Conservation (phyloP, 73 alveolate genomes). For the Paramecium primaurelia region DNA sequence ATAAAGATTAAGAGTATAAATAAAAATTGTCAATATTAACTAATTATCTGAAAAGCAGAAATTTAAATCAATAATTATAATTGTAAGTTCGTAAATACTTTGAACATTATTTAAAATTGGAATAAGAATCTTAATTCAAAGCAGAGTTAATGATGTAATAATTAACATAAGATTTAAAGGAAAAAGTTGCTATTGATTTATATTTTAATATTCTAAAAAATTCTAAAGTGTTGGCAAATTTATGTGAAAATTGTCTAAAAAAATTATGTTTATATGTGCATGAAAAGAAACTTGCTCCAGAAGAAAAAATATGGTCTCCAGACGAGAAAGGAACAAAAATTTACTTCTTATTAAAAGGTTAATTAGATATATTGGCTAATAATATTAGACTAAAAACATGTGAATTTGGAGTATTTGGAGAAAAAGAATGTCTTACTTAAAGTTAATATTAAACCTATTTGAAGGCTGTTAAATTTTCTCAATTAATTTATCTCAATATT, state of each 20-base stretch:
- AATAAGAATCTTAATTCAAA: not conserved
- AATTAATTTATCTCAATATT: not conserved
- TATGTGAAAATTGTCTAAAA: not conserved
- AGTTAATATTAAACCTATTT: not conserved
- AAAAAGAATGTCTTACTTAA: conserved; percentile 15
- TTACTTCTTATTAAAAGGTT: not conserved
- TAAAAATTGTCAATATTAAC: not conserved
- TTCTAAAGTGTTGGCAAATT: not conserved
- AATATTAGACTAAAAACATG: not conserved
- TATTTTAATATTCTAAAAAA: not conserved
- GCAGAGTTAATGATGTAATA: conserved; percentile 16
- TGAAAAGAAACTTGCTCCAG: conserved; percentile 20
- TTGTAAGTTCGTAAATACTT: not conserved
- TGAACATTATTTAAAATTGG: not conserved
- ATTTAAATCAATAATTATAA: not conserved
- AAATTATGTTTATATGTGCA: not conserved
- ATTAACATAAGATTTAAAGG: conserved; percentile 17
- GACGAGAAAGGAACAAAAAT: not conserved
- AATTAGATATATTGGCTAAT: not conserved
- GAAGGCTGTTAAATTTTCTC: not conserved
- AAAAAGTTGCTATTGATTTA: conserved; percentile 28
- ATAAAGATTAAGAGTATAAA: not conserved
- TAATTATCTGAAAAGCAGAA: not conserved
- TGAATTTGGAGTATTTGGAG: conserved; percentile 25
- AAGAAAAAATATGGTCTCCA: not conserved